Evolutionary conservation across 2,329 filamentous ascomycete genomes (phyloP).

Genomic region (Alternaria longipes): DNA sequence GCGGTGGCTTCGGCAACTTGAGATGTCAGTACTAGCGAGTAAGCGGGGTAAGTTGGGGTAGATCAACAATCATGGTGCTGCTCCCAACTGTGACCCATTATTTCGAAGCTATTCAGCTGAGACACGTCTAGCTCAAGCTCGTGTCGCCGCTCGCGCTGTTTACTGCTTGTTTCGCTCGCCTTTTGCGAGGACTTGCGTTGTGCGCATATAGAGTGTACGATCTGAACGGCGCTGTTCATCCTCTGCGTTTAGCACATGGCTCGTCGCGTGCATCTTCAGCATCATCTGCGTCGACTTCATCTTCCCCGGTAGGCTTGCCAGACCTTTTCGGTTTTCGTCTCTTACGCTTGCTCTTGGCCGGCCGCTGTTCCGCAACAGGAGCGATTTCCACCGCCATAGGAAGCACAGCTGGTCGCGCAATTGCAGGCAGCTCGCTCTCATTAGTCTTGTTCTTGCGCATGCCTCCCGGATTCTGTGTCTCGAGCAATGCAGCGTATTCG

Average conservation of each 20-base stretch:
- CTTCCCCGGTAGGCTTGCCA: slow-evolving; percentile 4
- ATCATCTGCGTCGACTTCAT: slow-evolving; percentile 13
- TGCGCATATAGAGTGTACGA: neutral
- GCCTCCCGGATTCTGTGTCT: slow-evolving; percentile 31
- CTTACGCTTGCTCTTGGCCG: slow-evolving; percentile 35
- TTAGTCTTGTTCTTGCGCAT: slow-evolving; percentile 23
- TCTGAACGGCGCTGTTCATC: slow-evolving; percentile 11
- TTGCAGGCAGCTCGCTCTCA: slow-evolving; percentile 22
- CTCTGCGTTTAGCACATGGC: slow-evolving; percentile 30
- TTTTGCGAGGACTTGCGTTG: neutral
- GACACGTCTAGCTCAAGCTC: neutral
- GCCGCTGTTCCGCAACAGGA: slow-evolving; percentile 12
- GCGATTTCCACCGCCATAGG: slow-evolving; percentile 14
- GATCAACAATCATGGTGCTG: slow-evolving; percentile 1
- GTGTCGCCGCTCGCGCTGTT: no score
- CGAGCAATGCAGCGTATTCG: slow-evolving; percentile 41
- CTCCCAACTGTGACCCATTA: neutral
- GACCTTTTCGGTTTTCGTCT: slow-evolving; percentile 29
- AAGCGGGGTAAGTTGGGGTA: slow-evolving; percentile 31
- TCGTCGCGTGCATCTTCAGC: slow-evolving; percentile 15
- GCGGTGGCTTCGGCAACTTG: slow-evolving; percentile 26
- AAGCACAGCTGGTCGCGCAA: slow-evolving; percentile 31
- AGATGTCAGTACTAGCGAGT: slow-evolving; percentile 31
- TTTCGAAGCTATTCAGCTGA: neutral
- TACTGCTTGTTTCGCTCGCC: neutral